Evolutionary conservation across 495 filamentous ascomycete genomes (phyloP).

Genomic region (Lasiosphaeria ovina): DNA sequence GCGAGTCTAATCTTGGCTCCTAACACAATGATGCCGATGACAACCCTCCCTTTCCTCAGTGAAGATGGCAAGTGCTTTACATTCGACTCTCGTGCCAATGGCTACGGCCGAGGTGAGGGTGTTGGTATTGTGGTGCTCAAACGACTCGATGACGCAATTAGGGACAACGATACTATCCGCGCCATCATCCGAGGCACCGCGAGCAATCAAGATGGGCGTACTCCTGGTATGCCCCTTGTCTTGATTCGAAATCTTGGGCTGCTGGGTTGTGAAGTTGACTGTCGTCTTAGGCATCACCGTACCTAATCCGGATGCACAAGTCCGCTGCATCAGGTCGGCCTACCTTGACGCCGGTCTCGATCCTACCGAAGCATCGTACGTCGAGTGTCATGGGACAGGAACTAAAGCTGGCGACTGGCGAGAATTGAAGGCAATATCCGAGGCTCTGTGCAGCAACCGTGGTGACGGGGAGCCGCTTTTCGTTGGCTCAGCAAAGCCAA

Average conservation of each 20-base stretch:
- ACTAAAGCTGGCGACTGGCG: slow-evolving; percentile 16
- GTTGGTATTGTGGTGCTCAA: slow-evolving; percentile 55
- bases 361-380: slow-evolving; percentile 42
- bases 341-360: slow-evolving; percentile 48
- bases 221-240: slow-evolving; percentile 27
- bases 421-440: slow-evolving; percentile 43
- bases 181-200: slow-evolving; percentile 55
- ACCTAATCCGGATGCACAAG: slow-evolving; percentile 52
- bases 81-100: slow-evolving; percentile 59
- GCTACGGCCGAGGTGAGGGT: slow-evolving; percentile 62
- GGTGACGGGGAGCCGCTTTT: slow-evolving; percentile 36
- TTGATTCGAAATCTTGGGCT: slow-evolving; percentile 16
- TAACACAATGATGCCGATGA: slow-evolving; percentile 34
- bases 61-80: slow-evolving; percentile 48
- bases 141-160: slow-evolving; percentile 45
- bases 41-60: slow-evolving; percentile 35
- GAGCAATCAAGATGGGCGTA: slow-evolving; percentile 55
- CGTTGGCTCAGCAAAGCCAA: slow-evolving; percentile 55
- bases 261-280: slow-evolving; percentile 26
- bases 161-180: slow-evolving; percentile 52
- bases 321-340: slow-evolving; percentile 43
- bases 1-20: slow-evolving; percentile 51
- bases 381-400: slow-evolving; percentile 42
- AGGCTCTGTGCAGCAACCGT: slow-evolving; percentile 32
- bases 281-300: slow-evolving; percentile 45